Evolutionary conservation across 345 rosid genomes (phyloP), one percentile per base, ranked within the genome.

Genomic region (Brassica rapa): DNA sequence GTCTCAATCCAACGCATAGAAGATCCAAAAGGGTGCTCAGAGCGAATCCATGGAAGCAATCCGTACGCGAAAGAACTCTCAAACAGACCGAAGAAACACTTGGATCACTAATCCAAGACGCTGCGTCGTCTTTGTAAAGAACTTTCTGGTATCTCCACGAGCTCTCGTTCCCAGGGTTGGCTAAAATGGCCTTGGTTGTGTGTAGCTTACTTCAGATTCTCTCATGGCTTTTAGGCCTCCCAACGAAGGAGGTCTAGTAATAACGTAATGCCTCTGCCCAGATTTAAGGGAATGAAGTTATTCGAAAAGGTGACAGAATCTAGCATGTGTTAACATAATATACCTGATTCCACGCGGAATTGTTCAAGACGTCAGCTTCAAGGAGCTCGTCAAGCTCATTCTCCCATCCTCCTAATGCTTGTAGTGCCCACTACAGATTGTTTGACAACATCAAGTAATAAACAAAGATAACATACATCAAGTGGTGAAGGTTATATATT

Each of bases 261-360:
- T 41, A 55, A 91, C 89, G 23, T 91, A 91, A 55, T 95, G 86
- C 83, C 97, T 86, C 98, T 93, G 91, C 69, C 9, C 21, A 77
- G 4, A 41, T n/a, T 66, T 33, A 35, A 62, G 7, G 10, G 29
- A 53, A 72, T 1, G 8, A 62, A 60, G 49, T 29, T 46, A 73
- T 46, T 67, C 29, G 35, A 65, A 39, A 12, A 68, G 29, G 32
- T 66, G 77, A 33, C 70, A 23, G 66, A 27, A 60, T 6, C 24
- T 1, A 71, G 43, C 66, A n/a, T n/a, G 65, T 74, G 74, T 23
- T 4, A 56, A 15, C 59, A 5, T 1, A 5, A 33, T 5, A 6
- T 84, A 86, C 98, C 93, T 93, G 98, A 85, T 91, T 95, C 99
- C 99, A 93, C 2, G 97, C 98, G 46, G 97, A 95, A 84, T 93